These are phyloP conservation scores for Amesomyces nigricolor DNA, from an alignment of 2,329 filamentous ascomycete genomes.

Conservation along the genomic window DNA sequence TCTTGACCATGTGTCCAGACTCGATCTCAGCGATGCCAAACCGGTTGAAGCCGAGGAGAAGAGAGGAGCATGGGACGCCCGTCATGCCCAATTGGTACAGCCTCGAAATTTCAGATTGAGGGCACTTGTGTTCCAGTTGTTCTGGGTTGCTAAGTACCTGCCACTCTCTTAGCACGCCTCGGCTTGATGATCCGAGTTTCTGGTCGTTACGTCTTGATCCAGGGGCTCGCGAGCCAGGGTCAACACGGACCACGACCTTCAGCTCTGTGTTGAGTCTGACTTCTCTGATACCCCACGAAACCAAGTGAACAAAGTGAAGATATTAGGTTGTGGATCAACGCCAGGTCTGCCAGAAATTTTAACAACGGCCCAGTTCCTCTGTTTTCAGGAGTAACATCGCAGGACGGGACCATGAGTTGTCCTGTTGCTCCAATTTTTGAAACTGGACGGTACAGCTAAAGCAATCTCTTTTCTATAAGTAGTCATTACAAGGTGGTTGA, in stretches of 20 bases:
- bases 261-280: slow-evolving; percentile 53
- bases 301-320: slow-evolving; percentile 61
- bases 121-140: slow-evolving; percentile 54
- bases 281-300: slow-evolving; percentile 58
- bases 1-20: slow-evolving; percentile 52
- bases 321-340: slow-evolving; percentile 38
- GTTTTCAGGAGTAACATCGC: slow-evolving; percentile 6
- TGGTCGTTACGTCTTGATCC: not conserved
- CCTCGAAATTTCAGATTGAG: slow-evolving; percentile 46
- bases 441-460: too few relatives aligned
- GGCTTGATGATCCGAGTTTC: not conserved
- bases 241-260: slow-evolving; percentile 68
- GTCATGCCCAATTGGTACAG: slow-evolving; percentile 62
- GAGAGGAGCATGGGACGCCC: slow-evolving; percentile 63
- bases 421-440: too few relatives aligned
- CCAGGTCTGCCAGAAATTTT: slow-evolving; percentile 11
- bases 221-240: slow-evolving; percentile 55
- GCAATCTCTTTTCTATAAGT: too few relatives aligned
- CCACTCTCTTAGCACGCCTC: not conserved
- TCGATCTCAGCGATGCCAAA: slow-evolving; percentile 49
- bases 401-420: too few relatives aligned
- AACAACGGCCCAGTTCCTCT: slow-evolving; percentile 1
- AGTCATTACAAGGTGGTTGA: too few relatives aligned
- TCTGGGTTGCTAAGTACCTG: slow-evolving; percentile 57
- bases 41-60: slow-evolving; percentile 60